These are phyloP conservation scores for Primulina eburnea DNA, from an alignment of 257 asterid species.

Conservation along the genomic window DNA sequence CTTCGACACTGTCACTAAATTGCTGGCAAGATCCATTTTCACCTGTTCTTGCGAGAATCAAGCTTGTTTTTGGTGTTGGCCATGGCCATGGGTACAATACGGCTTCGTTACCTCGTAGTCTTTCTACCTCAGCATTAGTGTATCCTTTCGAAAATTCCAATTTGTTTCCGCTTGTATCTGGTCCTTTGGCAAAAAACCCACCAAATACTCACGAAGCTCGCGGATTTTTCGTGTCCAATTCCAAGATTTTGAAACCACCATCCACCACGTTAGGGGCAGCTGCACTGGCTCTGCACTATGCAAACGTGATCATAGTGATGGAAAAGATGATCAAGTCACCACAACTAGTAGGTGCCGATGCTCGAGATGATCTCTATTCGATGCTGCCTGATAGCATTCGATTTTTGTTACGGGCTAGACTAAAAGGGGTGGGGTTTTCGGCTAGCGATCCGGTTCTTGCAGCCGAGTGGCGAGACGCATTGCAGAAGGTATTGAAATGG, in stretches of 20 bases:
- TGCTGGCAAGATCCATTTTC: slow-evolving; percentile 65
- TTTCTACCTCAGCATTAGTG: slow-evolving; percentile 81
- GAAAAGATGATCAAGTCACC: slow-evolving; percentile 94
- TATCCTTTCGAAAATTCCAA: slow-evolving; percentile 63
- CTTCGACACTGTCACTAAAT: slow-evolving; percentile 60
- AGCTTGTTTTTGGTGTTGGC: slow-evolving; percentile 68
- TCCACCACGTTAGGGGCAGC: slow-evolving; percentile 64
- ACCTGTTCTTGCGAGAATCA: slow-evolving; percentile 69
- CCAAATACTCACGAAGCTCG: slow-evolving; percentile 17
- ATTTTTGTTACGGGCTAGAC: slow-evolving; percentile 48
- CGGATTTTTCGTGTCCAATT: slow-evolving; percentile 47
- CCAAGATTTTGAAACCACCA: slow-evolving; percentile 61
- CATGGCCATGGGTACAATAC: slow-evolving; percentile 34
- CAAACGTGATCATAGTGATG: slow-evolving; percentile 74
- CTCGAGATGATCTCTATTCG: slow-evolving; percentile 82
- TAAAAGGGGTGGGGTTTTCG: slow-evolving; percentile 72
- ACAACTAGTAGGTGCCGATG: slow-evolving; percentile 76
- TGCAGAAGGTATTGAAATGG: slow-evolving; percentile 83
- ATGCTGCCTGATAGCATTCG: slow-evolving; percentile 74
- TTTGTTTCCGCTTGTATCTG: slow-evolving; percentile 44
- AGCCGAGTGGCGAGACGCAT: slow-evolving; percentile 82
- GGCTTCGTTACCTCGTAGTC: slow-evolving; percentile 61
- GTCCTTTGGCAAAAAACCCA: slow-evolving; percentile 45
- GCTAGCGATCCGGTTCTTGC: slow-evolving; percentile 80
- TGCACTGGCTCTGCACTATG: slow-evolving; percentile 80